Evolutionary conservation across 2,329 filamentous ascomycete genomes (phyloP), one percentile per base, ranked within the genome.

Genomic region (Fusarium sp.): DNA sequence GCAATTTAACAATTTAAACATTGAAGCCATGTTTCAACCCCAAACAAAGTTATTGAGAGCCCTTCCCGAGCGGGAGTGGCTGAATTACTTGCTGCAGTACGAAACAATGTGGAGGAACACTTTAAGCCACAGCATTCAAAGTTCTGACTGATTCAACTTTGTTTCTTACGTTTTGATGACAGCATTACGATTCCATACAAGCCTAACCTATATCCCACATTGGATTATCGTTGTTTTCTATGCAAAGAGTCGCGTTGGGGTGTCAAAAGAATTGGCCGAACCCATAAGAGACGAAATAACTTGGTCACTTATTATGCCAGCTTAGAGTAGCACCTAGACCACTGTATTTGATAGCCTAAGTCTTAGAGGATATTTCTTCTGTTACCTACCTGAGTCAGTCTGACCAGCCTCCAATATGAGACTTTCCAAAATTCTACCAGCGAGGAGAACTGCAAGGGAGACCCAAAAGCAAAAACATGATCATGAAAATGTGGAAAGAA

Each of bases 41-140:
- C 46, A 69, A 61, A 69, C 44, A 49, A 62, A 59, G 44, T 24
- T 20, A 18, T 47, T 24, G 45, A 22, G 43, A 38, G 29, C 13
- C 38, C 47, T 51, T 32, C 38, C n/a, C 8, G 45, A 18, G 52
- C 68, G 68, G 68, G 68, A 69, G 68, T 71, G 68, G 64, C 68
- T 60, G 41, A 43, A 48, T 27, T 29, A 46, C 25, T 11, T 12
- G n/a, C 30, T 46, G 20, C 27, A 40, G 20, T 29, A 40, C 5
- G 27, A 27, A 34, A 60, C 34, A 32, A 43, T 45, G 51, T 56
- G 59, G 56, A 58, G 24, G 59, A 52, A 45, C 51, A 29, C 25
- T 58, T 61, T 65, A 25, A 70, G 67, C 68, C 64, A 61, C 67
- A 34, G 41, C 32, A 52, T 52, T 27, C 12, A 45, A 29, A 22